Conservation (phyloP, 371 early-diverging fungal species). For the Mucor circinelloides region DNA sequence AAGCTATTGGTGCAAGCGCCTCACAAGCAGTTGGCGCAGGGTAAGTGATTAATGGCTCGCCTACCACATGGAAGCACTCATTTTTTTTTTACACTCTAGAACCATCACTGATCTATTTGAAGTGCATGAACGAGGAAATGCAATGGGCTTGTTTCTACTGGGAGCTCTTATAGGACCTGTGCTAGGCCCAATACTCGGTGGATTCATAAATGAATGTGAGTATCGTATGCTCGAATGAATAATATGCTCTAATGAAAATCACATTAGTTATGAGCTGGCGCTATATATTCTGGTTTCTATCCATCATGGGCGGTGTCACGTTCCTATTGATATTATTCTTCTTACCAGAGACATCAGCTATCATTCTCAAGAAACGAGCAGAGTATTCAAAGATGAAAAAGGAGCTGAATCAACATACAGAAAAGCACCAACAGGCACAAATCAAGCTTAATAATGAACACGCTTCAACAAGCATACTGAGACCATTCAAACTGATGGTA, state of each 20-base stretch:
- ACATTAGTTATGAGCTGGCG: slow-evolving; percentile 61
- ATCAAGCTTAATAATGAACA: slow-evolving; percentile 1
- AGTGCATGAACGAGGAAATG: slow-evolving; percentile 50
- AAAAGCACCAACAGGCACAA: background rate
- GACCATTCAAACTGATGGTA: slow-evolving; percentile 44
- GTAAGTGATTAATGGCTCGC: slow-evolving; percentile 15
- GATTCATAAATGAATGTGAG: slow-evolving; percentile 48
- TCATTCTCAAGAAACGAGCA: slow-evolving; percentile 21
- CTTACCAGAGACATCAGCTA: slow-evolving; percentile 64
- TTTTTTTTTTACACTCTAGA: slow-evolving; percentile 8
- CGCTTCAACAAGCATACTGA: slow-evolving; percentile 32
- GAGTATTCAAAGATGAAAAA: background rate
- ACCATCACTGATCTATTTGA: slow-evolving; percentile 39
- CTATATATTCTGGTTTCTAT: slow-evolving; percentile 66
- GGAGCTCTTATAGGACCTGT: slow-evolving; percentile 64
- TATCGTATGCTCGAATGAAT: background rate
- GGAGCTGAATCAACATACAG: background rate
- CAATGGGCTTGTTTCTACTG: slow-evolving; percentile 62
- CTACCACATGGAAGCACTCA: background rate
- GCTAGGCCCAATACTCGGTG: slow-evolving; percentile 48
- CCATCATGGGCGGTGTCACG: slow-evolving; percentile 57
- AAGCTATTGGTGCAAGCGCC: slow-evolving; percentile 73
- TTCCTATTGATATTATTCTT: slow-evolving; percentile 61
- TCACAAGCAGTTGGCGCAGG: slow-evolving; percentile 78
- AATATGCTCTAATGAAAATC: background rate